A percentile compares a stretch with the other conserved stretches of the same genome.
Conservation (phyloP, 768 basidiomycete species). For the Filobasidium wieringae region DNA sequence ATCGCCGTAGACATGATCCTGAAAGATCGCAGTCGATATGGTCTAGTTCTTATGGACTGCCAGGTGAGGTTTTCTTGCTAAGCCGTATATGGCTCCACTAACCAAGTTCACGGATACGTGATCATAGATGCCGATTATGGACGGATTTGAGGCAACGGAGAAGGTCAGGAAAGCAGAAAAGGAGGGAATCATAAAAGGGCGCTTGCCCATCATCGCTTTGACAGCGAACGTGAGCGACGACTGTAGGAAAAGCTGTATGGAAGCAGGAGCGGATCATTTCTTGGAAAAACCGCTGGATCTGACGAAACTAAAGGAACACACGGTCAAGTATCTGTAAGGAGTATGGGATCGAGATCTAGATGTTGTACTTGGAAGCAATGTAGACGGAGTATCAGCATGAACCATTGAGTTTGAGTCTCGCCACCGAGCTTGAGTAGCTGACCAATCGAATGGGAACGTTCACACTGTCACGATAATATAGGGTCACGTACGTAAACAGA, state of each 20-base stretch:
- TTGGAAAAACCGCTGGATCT: slow-evolving; percentile 6
- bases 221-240: slow-evolving; percentile 8
- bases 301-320: slow-evolving; percentile 5
- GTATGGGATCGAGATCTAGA: background rate
- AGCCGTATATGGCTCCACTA: background rate
- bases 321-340: background rate
- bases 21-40: background rate
- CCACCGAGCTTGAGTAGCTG: too few species aligned
- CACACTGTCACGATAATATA: too few species aligned
- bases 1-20: slow-evolving; percentile 3
- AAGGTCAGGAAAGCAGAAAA: slow-evolving; percentile 1
- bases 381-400: too few species aligned
- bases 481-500: too few species aligned
- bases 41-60: slow-evolving; percentile 9
- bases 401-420: too few species aligned
- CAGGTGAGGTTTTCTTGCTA: background rate
- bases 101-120: background rate
- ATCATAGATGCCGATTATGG: slow-evolving; percentile 9
- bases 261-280: slow-evolving; percentile 9
- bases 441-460: too few species aligned
- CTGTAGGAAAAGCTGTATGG: background rate
- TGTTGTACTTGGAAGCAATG: too few species aligned
- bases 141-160: slow-evolving; percentile 7
- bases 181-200: background rate
- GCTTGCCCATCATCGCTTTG: slow-evolving; percentile 1